Evolutionary conservation across 805 yeast species (phyloP), one percentile per base, ranked within the genome.

Genomic region (Saccharomycopsis babjevae): DNA sequence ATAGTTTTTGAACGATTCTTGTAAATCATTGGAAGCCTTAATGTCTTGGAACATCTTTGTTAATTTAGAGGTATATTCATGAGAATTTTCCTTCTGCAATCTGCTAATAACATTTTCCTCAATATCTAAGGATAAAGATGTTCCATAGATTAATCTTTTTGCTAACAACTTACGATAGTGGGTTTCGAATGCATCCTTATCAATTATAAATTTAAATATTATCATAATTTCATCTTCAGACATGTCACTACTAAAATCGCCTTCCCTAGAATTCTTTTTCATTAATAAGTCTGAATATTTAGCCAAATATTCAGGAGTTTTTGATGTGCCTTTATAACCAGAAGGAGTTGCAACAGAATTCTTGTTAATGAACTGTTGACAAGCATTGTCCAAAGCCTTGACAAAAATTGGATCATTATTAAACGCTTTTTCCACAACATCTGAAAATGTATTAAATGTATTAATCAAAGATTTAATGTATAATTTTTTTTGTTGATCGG

Each of bases 21-120:
- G 88, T 69, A 94, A 77, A 60, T 89, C 93, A 64, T 83, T 83
- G 0, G 97, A 89, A 2, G 93, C 82, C 67, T 87, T 82, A 78
- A 94, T 89, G 74, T 94, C 99, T 71, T 87, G 88, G 72, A 94
- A 92, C 99, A 94, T 94, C 68, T 91, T 89, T 25, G 96, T 88
- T 72, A 94, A 88, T 72, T 92, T 93, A 59, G 89, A 86, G 0
- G 98, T 92, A 72, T 93, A 94, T 70, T 94, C 98, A 70, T 86
- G 79, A 20, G 96, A 90, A 73, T 94, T 93, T 63, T 88, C 96
- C 61, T 88, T 87, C 71, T 91, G 96, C 66, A 94, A 79, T 68
- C 88, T 83, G 68, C 90, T 89, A 64, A 94, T 89, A 65, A 94
- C 84, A 61, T 82, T 74, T 66, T 89, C 93, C 74, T 94, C 99